Evolutionary conservation across 164 flowering plant genomes (phyloP).

Genomic region (Stephania japonica): DNA sequence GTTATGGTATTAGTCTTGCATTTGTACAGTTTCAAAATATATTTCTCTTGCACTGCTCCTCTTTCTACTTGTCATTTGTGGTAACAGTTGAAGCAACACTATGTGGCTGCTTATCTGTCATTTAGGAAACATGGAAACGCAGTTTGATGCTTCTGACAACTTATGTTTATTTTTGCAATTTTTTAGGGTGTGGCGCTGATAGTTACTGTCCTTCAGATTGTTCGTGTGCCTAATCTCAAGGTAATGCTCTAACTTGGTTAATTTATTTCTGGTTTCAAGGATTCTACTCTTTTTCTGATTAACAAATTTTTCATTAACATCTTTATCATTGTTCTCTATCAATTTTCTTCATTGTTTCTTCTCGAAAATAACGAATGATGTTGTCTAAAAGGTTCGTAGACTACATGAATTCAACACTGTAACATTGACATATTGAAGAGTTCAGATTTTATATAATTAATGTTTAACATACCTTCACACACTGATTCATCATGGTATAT

Average conservation of each 20-base stretch:
- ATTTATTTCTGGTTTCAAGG: not conserved
- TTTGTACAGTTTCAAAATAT: not conserved
- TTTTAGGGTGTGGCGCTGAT: constrained; percentile 86
- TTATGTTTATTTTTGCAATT: constrained; percentile 11
- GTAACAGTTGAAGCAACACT: not conserved
- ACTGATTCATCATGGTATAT: no score
- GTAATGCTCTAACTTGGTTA: constrained; percentile 28
- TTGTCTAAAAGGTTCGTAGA: no score
- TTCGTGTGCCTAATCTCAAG: constrained; percentile 95
- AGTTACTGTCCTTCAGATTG: constrained; percentile 91
- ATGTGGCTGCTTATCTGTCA: not conserved
- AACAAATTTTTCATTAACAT: not conserved
- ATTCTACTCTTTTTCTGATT: not conserved
- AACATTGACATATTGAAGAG: no score
- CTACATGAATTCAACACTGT: no score
- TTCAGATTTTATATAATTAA: no score
- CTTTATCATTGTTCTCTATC: not conserved
- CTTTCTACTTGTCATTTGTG: not conserved
- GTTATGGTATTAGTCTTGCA: no score
- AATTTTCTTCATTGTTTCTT: no score
- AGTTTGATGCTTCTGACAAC: not conserved
- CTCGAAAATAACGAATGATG: no score
- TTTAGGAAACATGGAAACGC: not conserved
- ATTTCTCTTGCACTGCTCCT: not conserved
- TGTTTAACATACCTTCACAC: no score